phyloP scores from a whole-genome alignment of 1,284 basidiomycete species.

The Cryptococcus sp. region DNA sequence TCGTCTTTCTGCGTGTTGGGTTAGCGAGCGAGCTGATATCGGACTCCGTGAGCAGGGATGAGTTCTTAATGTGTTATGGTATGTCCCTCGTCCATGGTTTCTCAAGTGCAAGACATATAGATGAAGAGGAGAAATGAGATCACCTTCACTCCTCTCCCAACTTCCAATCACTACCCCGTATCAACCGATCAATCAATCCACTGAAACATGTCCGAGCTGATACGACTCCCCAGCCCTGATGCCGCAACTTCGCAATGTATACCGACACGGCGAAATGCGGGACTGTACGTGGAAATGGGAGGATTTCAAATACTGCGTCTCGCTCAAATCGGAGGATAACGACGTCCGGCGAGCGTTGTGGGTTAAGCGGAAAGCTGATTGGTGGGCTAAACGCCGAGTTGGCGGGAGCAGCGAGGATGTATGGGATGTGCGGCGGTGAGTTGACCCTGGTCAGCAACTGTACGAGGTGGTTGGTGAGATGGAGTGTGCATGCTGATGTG shows the following conservation, averaged over 20 bases:
- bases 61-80: slow-evolving; percentile 77
- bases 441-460: slow-evolving; percentile 13
- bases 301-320: slow-evolving; percentile 95
- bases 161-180: too few relatives aligned
- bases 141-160: not conserved
- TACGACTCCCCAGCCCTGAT: slow-evolving; percentile 63
- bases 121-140: too few relatives aligned
- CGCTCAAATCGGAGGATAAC: slow-evolving; percentile 71
- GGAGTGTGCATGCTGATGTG: not conserved
- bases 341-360: slow-evolving; percentile 78
- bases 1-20: not conserved
- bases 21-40: not conserved
- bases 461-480: too few relatives aligned
- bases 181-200: not conserved
- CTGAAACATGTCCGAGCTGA: not conserved
- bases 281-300: slow-evolving; percentile 78
- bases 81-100: slow-evolving; percentile 14
- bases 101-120: too few relatives aligned
- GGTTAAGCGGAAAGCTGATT: slow-evolving; percentile 82
- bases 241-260: slow-evolving; percentile 79
- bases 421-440: slow-evolving; percentile 82
- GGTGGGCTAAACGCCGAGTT: slow-evolving; percentile 79
- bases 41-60: slow-evolving; percentile 56
- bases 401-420: slow-evolving; percentile 85
- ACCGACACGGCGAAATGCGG: slow-evolving; percentile 77